Evolutionary conservation across 345 rosid genomes (phyloP), one percentile per base, ranked within the genome.

Genomic region (Syzygium aqueum): DNA sequence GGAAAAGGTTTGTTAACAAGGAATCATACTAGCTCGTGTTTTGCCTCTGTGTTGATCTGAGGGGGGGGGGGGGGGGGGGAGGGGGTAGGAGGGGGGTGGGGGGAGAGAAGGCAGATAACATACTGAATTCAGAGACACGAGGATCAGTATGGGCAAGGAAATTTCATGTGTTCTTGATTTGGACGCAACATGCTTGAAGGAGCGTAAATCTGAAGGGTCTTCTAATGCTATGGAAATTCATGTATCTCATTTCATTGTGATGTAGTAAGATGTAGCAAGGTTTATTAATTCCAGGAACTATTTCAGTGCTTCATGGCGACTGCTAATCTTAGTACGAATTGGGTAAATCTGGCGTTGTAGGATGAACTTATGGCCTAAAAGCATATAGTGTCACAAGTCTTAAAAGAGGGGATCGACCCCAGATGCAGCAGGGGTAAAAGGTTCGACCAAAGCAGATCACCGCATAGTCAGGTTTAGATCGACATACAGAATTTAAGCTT

Each of bases 1-100:
- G 96, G 96, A 89, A 91, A n/a, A 90, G 92, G 5, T 93, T 90
- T 85, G 91, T 92, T 80, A 37, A 85, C 30, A 85, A 30, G 14
- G 65, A 87, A 63, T 33, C 52, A 33, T 52, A 73, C 49, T 73
- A 73, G 82, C 14, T 37, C 49, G 82, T 21, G 49, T 37, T 37
- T 37, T 37, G 49, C 37, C 49, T 33, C 25, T 73, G 4, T 19
- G 27, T n/a, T 6, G 37, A n/a, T n/a, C n/a, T n/a, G 73, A 61
- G 7, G 37, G 33, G n/a, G 7, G 37, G 33, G 46, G 37, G 19
- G n/a, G n/a, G n/a, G n/a, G n/a, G n/a, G n/a, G n/a, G 3, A n/a
- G 6, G n/a, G n/a, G n/a, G n/a, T n/a, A n/a, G n/a, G n/a, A 61
- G 7, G 37, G 33, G 46, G 37, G 19, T n/a, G n/a, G n/a, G n/a